Percentiles rank a stretch among this genome's conserved stretches.
phyloP scores from a whole-genome alignment of 1,284 basidiomycete species.

The Heliocybe sulcata region DNA sequence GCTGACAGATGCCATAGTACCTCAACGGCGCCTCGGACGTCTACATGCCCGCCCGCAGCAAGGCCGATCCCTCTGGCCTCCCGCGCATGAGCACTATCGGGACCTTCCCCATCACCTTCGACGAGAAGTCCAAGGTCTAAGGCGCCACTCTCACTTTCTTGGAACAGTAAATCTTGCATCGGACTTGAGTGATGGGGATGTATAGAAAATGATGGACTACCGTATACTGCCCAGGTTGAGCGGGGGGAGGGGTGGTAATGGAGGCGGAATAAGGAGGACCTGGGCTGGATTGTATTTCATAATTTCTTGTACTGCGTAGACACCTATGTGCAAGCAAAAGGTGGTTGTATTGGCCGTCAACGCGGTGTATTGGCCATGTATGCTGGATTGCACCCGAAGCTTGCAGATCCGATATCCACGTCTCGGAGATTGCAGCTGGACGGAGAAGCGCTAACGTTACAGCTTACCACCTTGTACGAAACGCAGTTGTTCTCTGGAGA shows the following conservation, averaged over 20 bases:
- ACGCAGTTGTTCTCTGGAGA: not conserved
- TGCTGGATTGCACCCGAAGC: too few species aligned
- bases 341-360: not conserved
- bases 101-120: not conserved
- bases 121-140: not conserved
- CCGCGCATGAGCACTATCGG: constrained; percentile 2
- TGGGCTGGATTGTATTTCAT: not conserved
- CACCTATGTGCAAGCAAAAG: not conserved
- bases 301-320: not conserved
- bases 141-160: too few species aligned
- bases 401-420: too few species aligned
- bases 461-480: too few species aligned
- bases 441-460: too few species aligned
- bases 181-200: not conserved
- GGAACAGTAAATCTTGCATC: too few species aligned
- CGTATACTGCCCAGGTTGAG: too few species aligned
- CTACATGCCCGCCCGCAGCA: constrained; percentile 11
- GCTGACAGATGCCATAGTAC: constrained; percentile 14
- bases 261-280: not conserved
- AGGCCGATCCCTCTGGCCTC: not conserved
- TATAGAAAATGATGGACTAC: not conserved
- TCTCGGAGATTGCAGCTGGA: too few species aligned
- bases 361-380: too few species aligned
- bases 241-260: too few species aligned
- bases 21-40: constrained; percentile 23